Evolutionary conservation across 2,329 filamentous ascomycete species (phyloP).

Genomic region (Elsinoe australis): DNA sequence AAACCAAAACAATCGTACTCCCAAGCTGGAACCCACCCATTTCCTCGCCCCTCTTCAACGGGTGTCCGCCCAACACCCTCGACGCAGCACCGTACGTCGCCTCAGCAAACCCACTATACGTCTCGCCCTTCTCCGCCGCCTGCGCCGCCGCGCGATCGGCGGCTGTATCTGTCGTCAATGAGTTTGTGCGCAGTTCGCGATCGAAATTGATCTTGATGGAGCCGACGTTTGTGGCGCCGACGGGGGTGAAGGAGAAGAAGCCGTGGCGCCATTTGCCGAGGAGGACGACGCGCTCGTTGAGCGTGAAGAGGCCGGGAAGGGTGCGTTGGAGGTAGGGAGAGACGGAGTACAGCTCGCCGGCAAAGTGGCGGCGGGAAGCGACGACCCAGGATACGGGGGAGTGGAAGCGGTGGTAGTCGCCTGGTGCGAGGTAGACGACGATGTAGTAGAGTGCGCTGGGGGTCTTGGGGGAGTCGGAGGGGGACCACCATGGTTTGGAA

Average conservation of each 20-base stretch:
- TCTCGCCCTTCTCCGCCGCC: conserved; percentile 66
- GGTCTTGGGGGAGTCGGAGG: conserved; percentile 29
- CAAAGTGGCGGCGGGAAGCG: conserved; percentile 90
- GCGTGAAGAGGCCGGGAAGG: conserved; percentile 85
- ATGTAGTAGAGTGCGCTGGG: conserved; percentile 77
- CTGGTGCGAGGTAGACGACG: conserved; percentile 91
- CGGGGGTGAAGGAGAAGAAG: conserved; percentile 93
- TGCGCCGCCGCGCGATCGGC: conserved; percentile 79
- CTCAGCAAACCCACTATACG: conserved; percentile 85
- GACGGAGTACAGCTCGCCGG: conserved; percentile 89
- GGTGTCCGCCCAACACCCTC: conserved; percentile 69
- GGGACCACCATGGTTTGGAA: conserved; percentile 44
- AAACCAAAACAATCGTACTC: conserved; percentile 89
- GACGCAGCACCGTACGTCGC: conserved; percentile 79
- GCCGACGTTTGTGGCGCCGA: conserved; percentile 94
- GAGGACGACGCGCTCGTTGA: conserved; percentile 92
- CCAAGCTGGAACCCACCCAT: conserved; percentile 98
- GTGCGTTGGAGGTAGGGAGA: conserved; percentile 91
- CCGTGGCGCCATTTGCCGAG: conserved; percentile 93
- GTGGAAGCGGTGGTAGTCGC: conserved; percentile 98
- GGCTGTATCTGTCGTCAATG: conserved; percentile 81
- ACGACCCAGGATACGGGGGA: conserved; percentile 93
- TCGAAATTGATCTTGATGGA: conserved; percentile 98
- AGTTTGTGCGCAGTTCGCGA: conserved; percentile 85
- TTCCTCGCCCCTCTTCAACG: conserved; percentile 80